Base-by-base conservation (phyloP, 441 rosid genomes). In the Adansonia madagascariensis region DNA sequence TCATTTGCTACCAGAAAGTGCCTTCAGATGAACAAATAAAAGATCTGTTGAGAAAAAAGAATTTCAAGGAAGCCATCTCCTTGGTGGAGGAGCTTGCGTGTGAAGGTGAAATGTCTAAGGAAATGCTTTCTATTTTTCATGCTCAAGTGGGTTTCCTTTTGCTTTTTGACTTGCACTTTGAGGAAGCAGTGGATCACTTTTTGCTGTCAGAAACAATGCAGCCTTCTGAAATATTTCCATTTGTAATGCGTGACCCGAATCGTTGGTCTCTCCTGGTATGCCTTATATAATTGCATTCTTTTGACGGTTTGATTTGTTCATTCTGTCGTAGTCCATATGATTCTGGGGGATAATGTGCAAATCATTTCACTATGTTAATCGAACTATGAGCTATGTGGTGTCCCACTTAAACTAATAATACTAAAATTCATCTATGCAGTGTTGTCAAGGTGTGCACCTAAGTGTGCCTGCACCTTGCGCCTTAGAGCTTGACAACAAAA, bases 101-200 rank as follows among this genome's bases (percentile, higher is more conserved):
- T 77, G 90, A 94, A 80, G 95, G 96, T 74, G 98, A 92, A 87
- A 83, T 94, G 79, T 82, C 96, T 2, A 89, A 87, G 84, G 98
- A 96, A 77, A 87, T 93, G 94, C 90, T 91, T 55, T 94, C 97
- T 27, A 88, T 96, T 79, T 92, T 94, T 84, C 98, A 93, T 88
- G 98, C 99, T 83, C 99, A 96, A 89, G 94, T 93, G 81, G 99
- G 98, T 74, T 94, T 91, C 86, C 95, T 94, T 74, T 88, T 94
- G 84, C 97, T 96, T 64, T 94, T 94, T 81, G 98, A 93, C 84
- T 80, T 96, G 88, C 97, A 91, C 78, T 96, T 96, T 88, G 94
- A 94, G 93, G 98, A 94, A 81, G 99, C 99, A 4, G 98, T 96
- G 78, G 78, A 92, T 82, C 97, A 96, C 82, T 94, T 96, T 81